phyloP scores from a whole-genome alignment of 108 stramenopile genomes.

The Skeletonema menzelii region DNA sequence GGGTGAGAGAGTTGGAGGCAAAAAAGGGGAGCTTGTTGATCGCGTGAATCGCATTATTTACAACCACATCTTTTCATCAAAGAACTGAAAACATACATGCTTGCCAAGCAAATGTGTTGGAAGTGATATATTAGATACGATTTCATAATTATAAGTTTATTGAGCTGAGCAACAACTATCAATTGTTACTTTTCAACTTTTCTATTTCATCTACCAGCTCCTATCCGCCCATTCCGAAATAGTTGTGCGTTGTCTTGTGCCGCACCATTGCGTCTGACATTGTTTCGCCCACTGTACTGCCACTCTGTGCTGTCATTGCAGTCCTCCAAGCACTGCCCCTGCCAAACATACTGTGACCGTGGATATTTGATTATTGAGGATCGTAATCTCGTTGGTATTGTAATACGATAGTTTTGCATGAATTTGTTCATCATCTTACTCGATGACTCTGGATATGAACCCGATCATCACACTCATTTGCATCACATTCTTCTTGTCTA shows the following conservation, averaged over 20 bases:
- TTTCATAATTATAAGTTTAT: not conserved
- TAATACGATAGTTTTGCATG: no score
- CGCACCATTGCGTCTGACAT: not conserved
- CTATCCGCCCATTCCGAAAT: not conserved
- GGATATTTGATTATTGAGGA: no score
- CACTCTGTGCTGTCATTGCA: not conserved
- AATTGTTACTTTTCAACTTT: no score
- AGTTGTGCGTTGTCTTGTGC: not conserved
- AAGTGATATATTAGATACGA: not conserved
- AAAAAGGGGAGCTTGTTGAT: conserved; percentile 58
- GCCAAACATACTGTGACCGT: no score
- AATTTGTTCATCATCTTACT: no score
- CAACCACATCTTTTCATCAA: conserved; percentile 5
- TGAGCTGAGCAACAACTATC: not conserved
- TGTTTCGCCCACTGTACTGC: not conserved
- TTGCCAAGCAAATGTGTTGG: not conserved
- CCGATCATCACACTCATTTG: no score
- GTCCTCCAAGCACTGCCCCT: not conserved
- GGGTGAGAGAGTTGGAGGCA: conserved; percentile 60
- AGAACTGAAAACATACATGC: not conserved
- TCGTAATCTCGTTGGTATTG: no score
- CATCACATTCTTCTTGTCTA: no score
- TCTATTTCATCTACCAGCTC: not conserved
- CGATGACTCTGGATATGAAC: no score
- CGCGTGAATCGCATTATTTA: conserved; percentile 44